Base-by-base conservation (phyloP, 139 green algal species). In the Chlorella sp. region DNA sequence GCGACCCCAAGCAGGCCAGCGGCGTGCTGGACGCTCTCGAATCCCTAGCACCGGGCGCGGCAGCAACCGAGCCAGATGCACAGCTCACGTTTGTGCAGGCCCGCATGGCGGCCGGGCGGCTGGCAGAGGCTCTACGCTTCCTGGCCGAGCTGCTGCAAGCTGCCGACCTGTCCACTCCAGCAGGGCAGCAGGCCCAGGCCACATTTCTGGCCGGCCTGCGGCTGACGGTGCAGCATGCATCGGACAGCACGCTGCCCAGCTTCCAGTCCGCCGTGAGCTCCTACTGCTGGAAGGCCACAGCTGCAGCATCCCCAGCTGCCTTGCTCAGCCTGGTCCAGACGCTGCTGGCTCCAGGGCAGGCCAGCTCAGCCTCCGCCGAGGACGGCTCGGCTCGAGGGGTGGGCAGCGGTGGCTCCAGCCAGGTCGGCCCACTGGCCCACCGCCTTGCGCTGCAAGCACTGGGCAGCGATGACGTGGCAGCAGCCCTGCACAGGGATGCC, bases 1-100 rank as follows among this genome's bases (percentile, higher is more conserved):
- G 84, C 9, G 75, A 88, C 16, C 44, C 64, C 2, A 12, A 32
- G 15, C 26, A 39, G n/a, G 84, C 84, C 30, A 17, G 4, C 60
- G 69, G 80, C n/a, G 62, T 47, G 18, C 39, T 88, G 63, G 75
- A 83, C 23, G 5, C 47, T 28, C 55, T 88, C 23, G 75, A 83
- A 44, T 16, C 47, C 9, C 11, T 30, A n/a, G 47, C 39, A 17
- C 41, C 67, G 0, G 69, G 41, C 0, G 75, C 41, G 1, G 57
- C 70, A 36, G 39, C 75, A 21, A 39, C 81, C 4, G 81, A 62
- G 2, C 26, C 36, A 1, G 69, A 56, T 1, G 15, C 34, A 12
- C 70, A 74, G 56, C 34, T 51, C 28, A 38, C 72, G 36, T 47
- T 55, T 63, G 36, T 82, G 73, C 30, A 70, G 36, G 68, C 56